Percentiles rank a stretch among this genome's conserved stretches.
Evolutionary conservation across 441 rosid genomes (phyloP).

Genomic region (Biscutella laevigata): DNA sequence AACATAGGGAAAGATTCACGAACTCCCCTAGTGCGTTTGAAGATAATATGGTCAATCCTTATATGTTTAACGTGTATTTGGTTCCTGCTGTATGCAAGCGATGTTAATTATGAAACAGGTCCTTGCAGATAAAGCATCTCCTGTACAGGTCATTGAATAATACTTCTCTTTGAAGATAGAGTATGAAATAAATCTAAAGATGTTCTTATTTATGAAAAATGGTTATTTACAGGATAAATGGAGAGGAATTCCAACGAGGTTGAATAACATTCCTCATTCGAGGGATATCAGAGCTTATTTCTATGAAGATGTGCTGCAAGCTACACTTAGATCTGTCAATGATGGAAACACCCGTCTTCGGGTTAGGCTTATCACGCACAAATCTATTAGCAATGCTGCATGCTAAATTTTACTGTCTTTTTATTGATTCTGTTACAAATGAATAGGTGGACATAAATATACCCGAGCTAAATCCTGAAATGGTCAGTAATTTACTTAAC

Average conservation of each 20-base stretch:
- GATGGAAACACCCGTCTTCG: constrained; percentile 66
- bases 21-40: not conserved
- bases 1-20: not conserved
- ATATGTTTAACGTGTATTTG: constrained; percentile 1
- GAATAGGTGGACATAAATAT: constrained; percentile 82
- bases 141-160: constrained; percentile 35
- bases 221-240: constrained; percentile 54
- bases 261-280: constrained; percentile 93
- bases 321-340: constrained; percentile 61
- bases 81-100: constrained; percentile 26
- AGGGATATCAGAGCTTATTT: constrained; percentile 85
- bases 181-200: not conserved
- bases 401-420: too few species aligned
- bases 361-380: constrained; percentile 32
- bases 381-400: not conserved
- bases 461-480: constrained; percentile 92
- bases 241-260: constrained; percentile 88
- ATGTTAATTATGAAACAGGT: constrained; percentile 28
- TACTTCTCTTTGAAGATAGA: not conserved
- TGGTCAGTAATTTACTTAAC: constrained; percentile 38
- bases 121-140: constrained; percentile 33
- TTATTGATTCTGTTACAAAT: constrained; percentile 20
- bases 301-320: constrained; percentile 76
- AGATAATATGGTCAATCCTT: not conserved
- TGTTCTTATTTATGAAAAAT: constrained; percentile 17